Conservation (phyloP, 2,329 filamentous ascomycete genomes). For the Arthrobotrys sphaeroides region DNA sequence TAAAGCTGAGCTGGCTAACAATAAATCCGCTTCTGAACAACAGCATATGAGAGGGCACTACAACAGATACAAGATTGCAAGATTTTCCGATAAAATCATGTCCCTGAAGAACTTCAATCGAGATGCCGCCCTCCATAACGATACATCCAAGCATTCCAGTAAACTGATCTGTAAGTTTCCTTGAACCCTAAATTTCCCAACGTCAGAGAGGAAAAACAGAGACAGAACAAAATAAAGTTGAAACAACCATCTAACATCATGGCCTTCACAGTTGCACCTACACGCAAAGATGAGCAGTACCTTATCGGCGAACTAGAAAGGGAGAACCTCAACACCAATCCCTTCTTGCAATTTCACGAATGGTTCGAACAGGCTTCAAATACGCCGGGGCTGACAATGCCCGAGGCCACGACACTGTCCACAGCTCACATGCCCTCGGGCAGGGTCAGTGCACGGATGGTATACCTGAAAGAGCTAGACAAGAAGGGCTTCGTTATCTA, state of each 20-base stretch:
- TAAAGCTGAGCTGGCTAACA: constrained; percentile 29
- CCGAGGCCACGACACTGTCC: constrained; percentile 87
- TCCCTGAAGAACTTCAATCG: constrained; percentile 44
- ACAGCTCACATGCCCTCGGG: constrained; percentile 86
- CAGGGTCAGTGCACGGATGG: constrained; percentile 81
- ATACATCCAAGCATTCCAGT: constrained; percentile 31
- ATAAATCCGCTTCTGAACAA: neutral
- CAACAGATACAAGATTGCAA: constrained; percentile 44
- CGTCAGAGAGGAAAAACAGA: neutral
- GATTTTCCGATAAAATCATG: constrained; percentile 47
- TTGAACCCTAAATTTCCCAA: neutral
- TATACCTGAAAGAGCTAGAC: constrained; percentile 97
- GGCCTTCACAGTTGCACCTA: constrained; percentile 64
- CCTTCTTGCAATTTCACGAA: constrained; percentile 83
- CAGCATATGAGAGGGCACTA: constrained; percentile 51
- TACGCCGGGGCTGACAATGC: constrained; percentile 71
- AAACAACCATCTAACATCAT: constrained; percentile 28
- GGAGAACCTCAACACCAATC: constrained; percentile 70
- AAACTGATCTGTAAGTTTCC: constrained; percentile 60
- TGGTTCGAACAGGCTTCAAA: constrained; percentile 84
- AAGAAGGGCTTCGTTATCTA: constrained; percentile 85
- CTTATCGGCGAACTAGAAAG: constrained; percentile 71
- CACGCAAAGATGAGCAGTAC: constrained; percentile 77
- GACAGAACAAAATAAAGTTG: no score
- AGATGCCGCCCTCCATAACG: constrained; percentile 40